Base-by-base conservation (phyloP, 208 protist species). In the Crithidia bombi region DNA sequence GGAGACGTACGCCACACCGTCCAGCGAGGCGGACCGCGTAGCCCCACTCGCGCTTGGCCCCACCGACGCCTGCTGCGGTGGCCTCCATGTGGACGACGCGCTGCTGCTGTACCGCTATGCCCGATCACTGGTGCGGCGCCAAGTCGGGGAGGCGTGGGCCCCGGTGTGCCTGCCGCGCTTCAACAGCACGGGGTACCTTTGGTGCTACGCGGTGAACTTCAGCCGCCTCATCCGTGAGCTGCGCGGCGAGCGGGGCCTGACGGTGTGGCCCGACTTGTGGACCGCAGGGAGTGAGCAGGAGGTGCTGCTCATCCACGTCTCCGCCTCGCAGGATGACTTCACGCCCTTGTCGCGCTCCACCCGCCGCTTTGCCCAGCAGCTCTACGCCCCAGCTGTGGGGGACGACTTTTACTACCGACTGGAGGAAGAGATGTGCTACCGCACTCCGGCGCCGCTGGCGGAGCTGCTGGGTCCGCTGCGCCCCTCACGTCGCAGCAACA, bases 151-250 rank as follows among this genome's bases (percentile, higher is more conserved):
- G 62, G 78, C 78, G 17, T 95, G 90, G 88, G 85, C 81, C 25
- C 90, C 90, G 23, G 28, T 95, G 55, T 92, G 87, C 62, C 73
- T 95, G 14, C 87, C 87, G 3, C 66, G 73, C 41, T 93, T 89
- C 65, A 92, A 93, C 75, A 58, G 66, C 50, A 81, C 70, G 30
- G 87, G 87, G 50, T 95, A 92, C 58, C 63, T 95, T 15, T 95
- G 90, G 88, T 90, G 81, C 59, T 89, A 95, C 70, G 78, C 79
- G 50, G 72, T 79, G 25, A 59, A 79, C 49, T 59, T 79, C 47
- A 79, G 61, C 30, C 57, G 38, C 17, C 54, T 67, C 61, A 58
- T 50, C 26, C 57, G 65, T 3, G 66, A 73, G 10, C 52, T 69
- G 50, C 65, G 65, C 15, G 50, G 56, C 36, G 58, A 69, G 43